A percentile compares a stretch with the other conserved stretches of the same genome.
Conservation (phyloP, 2,329 filamentous ascomycete genomes). For the Onygenales sp. region DNA sequence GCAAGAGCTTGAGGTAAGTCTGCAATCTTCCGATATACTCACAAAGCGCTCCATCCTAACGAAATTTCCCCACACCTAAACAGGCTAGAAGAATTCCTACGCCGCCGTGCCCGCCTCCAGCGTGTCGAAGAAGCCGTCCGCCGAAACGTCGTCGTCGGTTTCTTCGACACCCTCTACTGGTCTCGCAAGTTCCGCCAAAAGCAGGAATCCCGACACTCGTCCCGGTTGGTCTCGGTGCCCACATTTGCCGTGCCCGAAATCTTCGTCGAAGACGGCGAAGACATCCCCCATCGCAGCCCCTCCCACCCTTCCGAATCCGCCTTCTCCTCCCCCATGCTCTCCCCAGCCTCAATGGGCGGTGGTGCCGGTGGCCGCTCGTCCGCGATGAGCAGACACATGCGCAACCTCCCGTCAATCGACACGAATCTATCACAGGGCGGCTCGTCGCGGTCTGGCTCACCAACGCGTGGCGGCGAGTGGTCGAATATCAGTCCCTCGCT, state of each 20-base stretch:
- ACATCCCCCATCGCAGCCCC: slow-evolving; percentile 5
- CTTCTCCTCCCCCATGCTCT: slow-evolving; percentile 24
- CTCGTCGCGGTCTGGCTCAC: slow-evolving; percentile 23
- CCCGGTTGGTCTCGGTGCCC: slow-evolving; percentile 68
- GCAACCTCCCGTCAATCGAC: slow-evolving; percentile 44
- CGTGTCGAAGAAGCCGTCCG: slow-evolving; percentile 91
- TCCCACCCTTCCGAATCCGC: slow-evolving; percentile 6
- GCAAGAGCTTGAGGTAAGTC: slow-evolving; percentile 73
- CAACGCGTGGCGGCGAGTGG: slow-evolving; percentile 36
- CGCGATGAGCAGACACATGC: slow-evolving; percentile 39
- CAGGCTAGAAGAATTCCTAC: slow-evolving; percentile 86
- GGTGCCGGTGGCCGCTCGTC: slow-evolving; percentile 17
- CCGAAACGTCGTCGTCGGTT: slow-evolving; percentile 80
- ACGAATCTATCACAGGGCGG: slow-evolving; percentile 25
- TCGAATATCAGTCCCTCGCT: slow-evolving; percentile 45
- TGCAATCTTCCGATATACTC: slow-evolving; percentile 2
- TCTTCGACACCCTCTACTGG: slow-evolving; percentile 91
- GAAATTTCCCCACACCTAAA: not conserved
- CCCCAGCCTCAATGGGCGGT: slow-evolving; percentile 18
- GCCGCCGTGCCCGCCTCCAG: slow-evolving; percentile 79
- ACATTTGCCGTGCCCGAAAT: slow-evolving; percentile 83
- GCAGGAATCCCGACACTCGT: slow-evolving; percentile 60
- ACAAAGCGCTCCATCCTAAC: slow-evolving; percentile 17
- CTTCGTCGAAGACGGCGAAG: slow-evolving; percentile 70
- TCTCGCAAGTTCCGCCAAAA: slow-evolving; percentile 69